These are phyloP conservation scores for Paspalum notatum DNA, from an alignment of 176 grass and related monocot genomes.

Conservation along the genomic window DNA sequence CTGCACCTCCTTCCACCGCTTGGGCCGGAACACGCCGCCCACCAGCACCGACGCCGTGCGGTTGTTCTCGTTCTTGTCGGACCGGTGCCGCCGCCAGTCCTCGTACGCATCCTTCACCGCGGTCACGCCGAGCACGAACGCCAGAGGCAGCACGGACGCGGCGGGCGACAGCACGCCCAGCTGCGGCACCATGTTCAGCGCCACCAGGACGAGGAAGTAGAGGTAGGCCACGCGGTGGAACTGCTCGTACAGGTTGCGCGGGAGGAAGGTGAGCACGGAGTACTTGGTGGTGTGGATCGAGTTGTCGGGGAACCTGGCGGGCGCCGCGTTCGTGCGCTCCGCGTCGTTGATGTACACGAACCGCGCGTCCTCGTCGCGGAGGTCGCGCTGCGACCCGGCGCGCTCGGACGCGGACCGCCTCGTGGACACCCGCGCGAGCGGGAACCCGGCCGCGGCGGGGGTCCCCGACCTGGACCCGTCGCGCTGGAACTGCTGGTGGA, in stretches of 20 bases:
- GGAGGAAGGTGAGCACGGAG: constrained; percentile 77
- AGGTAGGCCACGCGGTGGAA: constrained; percentile 89
- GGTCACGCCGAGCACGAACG: constrained; percentile 79
- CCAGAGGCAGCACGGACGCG: constrained; percentile 67
- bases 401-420: constrained; percentile 65
- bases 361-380: constrained; percentile 85
- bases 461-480: constrained; percentile 26
- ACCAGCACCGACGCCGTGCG: constrained; percentile 46
- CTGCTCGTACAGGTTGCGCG: constrained; percentile 95
- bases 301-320: constrained; percentile 60
- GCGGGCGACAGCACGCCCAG: constrained; percentile 64
- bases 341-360: constrained; percentile 91
- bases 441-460: not conserved
- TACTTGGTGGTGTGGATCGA: constrained; percentile 80
- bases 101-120: constrained; percentile 95
- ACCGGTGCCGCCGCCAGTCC: constrained; percentile 87
- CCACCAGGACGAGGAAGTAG: constrained; percentile 76
- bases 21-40: constrained; percentile 61
- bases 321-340: constrained; percentile 48
- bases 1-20: constrained; percentile 71
- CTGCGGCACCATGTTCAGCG: constrained; percentile 82
- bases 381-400: constrained; percentile 71
- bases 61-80: constrained; percentile 81
- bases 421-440: constrained; percentile 30
- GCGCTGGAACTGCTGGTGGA: constrained; percentile 46